A percentile compares a stretch with the other conserved stretches of the same genome.
Evolutionary conservation across 2,329 filamentous ascomycete species (phyloP).

Genomic region (Paraphoma sp.): DNA sequence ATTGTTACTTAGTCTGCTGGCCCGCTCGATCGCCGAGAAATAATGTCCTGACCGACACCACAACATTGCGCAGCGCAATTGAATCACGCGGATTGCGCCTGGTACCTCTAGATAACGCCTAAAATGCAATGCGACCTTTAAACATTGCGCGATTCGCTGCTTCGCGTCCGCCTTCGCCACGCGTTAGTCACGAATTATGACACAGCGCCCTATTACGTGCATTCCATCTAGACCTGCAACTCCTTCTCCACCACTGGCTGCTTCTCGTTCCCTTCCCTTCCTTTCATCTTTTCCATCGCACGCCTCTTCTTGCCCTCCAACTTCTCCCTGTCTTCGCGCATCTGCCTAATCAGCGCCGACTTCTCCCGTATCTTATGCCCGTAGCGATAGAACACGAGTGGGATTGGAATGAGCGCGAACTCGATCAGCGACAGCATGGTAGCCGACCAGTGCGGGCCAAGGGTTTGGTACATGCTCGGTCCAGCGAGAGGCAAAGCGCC

Average conservation of each 20-base stretch:
- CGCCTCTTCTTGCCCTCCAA: slow-evolving; percentile 48
- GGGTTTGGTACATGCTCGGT: slow-evolving; percentile 69
- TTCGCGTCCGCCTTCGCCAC: neutral
- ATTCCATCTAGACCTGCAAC: neutral
- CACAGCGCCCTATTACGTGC: neutral
- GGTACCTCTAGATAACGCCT: no score
- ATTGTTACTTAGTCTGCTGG: no score
- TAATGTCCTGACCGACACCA: no score
- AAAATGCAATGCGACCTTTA: no score
- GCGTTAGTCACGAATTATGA: neutral
- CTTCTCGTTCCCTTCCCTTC: slow-evolving; percentile 3
- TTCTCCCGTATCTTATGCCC: slow-evolving; percentile 63
- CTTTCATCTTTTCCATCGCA: slow-evolving; percentile 51
- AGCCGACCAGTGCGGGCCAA: slow-evolving; percentile 80
- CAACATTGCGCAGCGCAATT: no score
- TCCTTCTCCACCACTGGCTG: slow-evolving; percentile 11
- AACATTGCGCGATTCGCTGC: no score
- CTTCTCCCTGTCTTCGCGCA: slow-evolving; percentile 53
- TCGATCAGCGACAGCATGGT: slow-evolving; percentile 78
- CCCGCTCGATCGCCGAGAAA: no score
- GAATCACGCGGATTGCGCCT: no score
- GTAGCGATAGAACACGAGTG: slow-evolving; percentile 76
- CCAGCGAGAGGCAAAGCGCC: slow-evolving; percentile 80
- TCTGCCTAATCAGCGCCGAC: slow-evolving; percentile 60
- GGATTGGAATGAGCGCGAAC: slow-evolving; percentile 77